phyloP scores from a whole-genome alignment of 2,329 filamentous ascomycete species.

The Ascochyta koolunga region DNA sequence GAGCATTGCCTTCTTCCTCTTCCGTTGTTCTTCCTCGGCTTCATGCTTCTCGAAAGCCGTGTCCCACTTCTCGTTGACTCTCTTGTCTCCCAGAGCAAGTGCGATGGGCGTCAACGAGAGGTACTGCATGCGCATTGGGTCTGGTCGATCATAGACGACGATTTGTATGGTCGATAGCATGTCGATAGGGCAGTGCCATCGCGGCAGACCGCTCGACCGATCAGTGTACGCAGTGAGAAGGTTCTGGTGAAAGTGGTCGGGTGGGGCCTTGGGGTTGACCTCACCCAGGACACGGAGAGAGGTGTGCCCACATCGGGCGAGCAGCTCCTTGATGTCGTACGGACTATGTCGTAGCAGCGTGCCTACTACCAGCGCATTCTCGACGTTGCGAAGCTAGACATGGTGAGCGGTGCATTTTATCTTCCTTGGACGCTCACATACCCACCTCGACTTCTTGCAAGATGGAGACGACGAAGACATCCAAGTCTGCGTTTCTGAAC shows the following conservation, averaged over 20 bases:
- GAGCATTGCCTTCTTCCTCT: slow-evolving; percentile 68
- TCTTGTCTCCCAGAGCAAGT: slow-evolving; percentile 75
- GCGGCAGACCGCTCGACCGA: slow-evolving; percentile 63
- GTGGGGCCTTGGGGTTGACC: slow-evolving; percentile 67
- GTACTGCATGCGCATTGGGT: slow-evolving; percentile 92
- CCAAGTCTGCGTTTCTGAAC: slow-evolving; percentile 90
- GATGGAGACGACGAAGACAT: slow-evolving; percentile 88
- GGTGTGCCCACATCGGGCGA: slow-evolving; percentile 80
- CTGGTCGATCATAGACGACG: slow-evolving; percentile 85
- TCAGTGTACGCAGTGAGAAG: slow-evolving; percentile 68
- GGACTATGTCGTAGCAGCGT: slow-evolving; percentile 82
- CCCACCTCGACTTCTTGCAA: slow-evolving; percentile 87
- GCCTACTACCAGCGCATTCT: slow-evolving; percentile 83
- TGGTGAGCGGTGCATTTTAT: slow-evolving; percentile 9
- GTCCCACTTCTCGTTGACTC: slow-evolving; percentile 48
- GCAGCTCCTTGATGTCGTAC: slow-evolving; percentile 80
- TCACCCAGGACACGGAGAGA: slow-evolving; percentile 86
- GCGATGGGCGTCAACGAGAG: slow-evolving; percentile 90
- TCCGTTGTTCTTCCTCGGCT: slow-evolving; percentile 73
- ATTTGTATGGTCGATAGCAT: slow-evolving; percentile 79
- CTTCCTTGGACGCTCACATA: slow-evolving; percentile 39
- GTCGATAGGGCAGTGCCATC: slow-evolving; percentile 70
- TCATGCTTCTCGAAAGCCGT: slow-evolving; percentile 59
- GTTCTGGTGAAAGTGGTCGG: slow-evolving; percentile 65
- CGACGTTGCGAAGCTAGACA: slow-evolving; percentile 61